phyloP scores from a whole-genome alignment of 106 monocot genomes.

The Narthecium ossifragum region DNA sequence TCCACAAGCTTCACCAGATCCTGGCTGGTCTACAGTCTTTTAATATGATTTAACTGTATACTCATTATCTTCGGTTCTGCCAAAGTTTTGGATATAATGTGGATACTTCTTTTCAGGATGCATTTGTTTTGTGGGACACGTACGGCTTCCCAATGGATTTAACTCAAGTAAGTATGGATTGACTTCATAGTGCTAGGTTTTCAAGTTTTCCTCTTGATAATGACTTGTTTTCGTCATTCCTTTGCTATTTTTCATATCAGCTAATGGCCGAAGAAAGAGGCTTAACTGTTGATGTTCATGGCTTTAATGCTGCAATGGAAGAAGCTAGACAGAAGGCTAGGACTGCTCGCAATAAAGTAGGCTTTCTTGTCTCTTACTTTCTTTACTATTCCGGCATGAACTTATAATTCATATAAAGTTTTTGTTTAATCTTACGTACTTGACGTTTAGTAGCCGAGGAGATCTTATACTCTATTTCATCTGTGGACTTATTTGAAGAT shows the following conservation, averaged over 20 bases:
- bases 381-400: too few relatives aligned
- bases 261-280: constrained; percentile 97
- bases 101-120: constrained; percentile 71
- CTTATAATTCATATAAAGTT: too few relatives aligned
- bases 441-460: too few relatives aligned
- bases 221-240: background rate
- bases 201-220: background rate
- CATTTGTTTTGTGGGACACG: constrained; percentile 93
- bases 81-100: too few relatives aligned
- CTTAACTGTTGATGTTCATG: constrained; percentile 69
- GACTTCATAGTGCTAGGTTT: background rate
- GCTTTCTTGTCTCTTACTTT: too few relatives aligned
- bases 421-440: too few relatives aligned
- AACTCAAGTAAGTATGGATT: constrained; percentile 58
- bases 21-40: too few relatives aligned
- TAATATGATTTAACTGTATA: background rate
- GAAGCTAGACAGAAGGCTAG: constrained; percentile 93
- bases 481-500: too few relatives aligned
- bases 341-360: constrained; percentile 89
- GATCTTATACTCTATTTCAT: too few relatives aligned
- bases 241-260: constrained; percentile 22
- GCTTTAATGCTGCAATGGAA: constrained; percentile 85
- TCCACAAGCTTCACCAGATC: too few relatives aligned
- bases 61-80: too few relatives aligned
- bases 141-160: constrained; percentile 96